A percentile compares a stretch with the other conserved stretches of the same genome.
Evolutionary conservation across 1,284 basidiomycete genomes (phyloP).

Genomic region (Stygiomarasmius scandens): DNA sequence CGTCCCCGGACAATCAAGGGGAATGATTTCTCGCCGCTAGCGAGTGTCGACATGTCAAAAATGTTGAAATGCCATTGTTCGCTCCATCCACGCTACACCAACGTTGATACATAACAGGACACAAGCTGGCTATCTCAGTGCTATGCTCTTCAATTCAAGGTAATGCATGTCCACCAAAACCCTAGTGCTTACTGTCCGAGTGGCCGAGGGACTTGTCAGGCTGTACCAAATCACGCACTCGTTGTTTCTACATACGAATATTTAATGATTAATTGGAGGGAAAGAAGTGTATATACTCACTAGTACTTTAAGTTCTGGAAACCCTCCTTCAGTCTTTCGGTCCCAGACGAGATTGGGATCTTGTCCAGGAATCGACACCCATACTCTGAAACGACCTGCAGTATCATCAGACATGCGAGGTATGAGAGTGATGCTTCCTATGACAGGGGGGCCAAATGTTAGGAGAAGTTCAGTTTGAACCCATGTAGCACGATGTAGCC

Average conservation of each 20-base stretch:
- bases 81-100: too few species aligned
- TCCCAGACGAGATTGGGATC: slow-evolving; percentile 75
- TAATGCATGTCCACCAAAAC: not conserved
- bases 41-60: too few species aligned
- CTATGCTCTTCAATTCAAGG: not conserved
- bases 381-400: slow-evolving; percentile 86
- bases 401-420: slow-evolving; percentile 82
- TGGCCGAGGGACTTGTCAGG: slow-evolving; percentile 83
- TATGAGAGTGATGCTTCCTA: slow-evolving; percentile 70
- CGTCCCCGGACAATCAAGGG: too few species aligned
- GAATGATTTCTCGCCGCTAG: too few species aligned
- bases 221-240: slow-evolving; percentile 79
- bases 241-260: slow-evolving; percentile 69
- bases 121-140: not conserved
- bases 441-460: slow-evolving; percentile 79
- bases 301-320: slow-evolving; percentile 86
- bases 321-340: slow-evolving; percentile 84
- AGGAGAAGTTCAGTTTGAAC: slow-evolving; percentile 86
- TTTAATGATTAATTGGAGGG: slow-evolving; percentile 6
- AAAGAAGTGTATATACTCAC: slow-evolving; percentile 44
- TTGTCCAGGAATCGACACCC: slow-evolving; percentile 57
- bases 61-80: too few species aligned
- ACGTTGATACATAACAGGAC: too few species aligned
- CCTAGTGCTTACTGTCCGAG: slow-evolving; percentile 56
- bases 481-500: slow-evolving; percentile 88